phyloP scores from a whole-genome alignment of 805 yeast species.

The Metschnikowia santaceciliae region DNA sequence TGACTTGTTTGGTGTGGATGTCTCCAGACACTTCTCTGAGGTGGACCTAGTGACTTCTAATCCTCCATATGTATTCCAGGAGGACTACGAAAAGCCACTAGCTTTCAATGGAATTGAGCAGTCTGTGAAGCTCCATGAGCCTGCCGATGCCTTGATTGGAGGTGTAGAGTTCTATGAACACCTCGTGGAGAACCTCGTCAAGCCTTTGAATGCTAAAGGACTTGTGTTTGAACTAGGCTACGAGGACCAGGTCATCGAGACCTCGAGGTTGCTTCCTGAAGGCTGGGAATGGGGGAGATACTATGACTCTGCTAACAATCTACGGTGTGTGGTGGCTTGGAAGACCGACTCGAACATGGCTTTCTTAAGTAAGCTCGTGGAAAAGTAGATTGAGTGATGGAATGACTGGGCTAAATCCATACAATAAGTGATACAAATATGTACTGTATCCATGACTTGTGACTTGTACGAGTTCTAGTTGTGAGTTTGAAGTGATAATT shows the following conservation, averaged over 20 bases:
- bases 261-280: slow-evolving; percentile 22
- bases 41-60: slow-evolving; percentile 69
- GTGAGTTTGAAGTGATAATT: too few relatives aligned
- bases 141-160: slow-evolving; percentile 75
- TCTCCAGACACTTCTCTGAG: background rate
- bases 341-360: slow-evolving; percentile 20
- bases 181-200: slow-evolving; percentile 44
- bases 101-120: slow-evolving; percentile 43
- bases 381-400: too few relatives aligned
- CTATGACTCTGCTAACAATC: slow-evolving; percentile 47
- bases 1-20: slow-evolving; percentile 7
- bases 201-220: slow-evolving; percentile 41
- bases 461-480: background rate
- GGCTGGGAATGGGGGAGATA: slow-evolving; percentile 50
- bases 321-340: slow-evolving; percentile 68
- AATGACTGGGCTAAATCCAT: too few relatives aligned
- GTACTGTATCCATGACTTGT: too few relatives aligned
- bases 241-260: slow-evolving; percentile 47
- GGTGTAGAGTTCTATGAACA: slow-evolving; percentile 65
- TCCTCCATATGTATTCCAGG: slow-evolving; percentile 78
- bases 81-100: slow-evolving; percentile 37
- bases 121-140: slow-evolving; percentile 74
- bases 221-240: slow-evolving; percentile 80
- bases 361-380: slow-evolving; percentile 2
- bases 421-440: too few relatives aligned